phyloP scores from a whole-genome alignment of 208 protist species.

The Crithidia sp. region DNA sequence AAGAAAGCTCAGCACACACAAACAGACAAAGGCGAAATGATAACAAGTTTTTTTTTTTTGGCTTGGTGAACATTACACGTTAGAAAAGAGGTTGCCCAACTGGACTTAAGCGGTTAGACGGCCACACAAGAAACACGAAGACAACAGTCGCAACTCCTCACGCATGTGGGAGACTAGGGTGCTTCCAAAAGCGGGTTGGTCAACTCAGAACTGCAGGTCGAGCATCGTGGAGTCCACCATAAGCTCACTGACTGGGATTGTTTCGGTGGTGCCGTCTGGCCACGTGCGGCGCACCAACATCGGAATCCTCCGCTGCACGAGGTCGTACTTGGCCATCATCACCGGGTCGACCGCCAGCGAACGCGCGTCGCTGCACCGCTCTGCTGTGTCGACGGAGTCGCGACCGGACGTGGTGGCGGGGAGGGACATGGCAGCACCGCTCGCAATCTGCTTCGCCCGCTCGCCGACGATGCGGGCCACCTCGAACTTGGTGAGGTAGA shows the following conservation, averaged over 20 bases:
- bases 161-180: not conserved
- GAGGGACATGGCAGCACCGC: slow-evolving; percentile 52
- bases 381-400: slow-evolving; percentile 56
- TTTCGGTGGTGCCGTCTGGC: slow-evolving; percentile 78
- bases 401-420: slow-evolving; percentile 25
- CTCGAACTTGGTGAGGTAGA: slow-evolving; percentile 89
- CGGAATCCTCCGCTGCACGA: slow-evolving; percentile 70
- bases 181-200: not conserved
- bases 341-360: slow-evolving; percentile 81
- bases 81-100: no score
- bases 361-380: slow-evolving; percentile 73
- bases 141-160: no score
- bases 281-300: slow-evolving; percentile 89
- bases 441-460: slow-evolving; percentile 82
- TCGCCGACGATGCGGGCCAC: slow-evolving; percentile 81
- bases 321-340: slow-evolving; percentile 87
- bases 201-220: slow-evolving; percentile 55
- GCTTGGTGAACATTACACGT: no score
- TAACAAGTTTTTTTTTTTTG: no score
- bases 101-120: no score
- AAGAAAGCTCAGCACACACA: no score
- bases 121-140: not conserved
- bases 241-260: slow-evolving; percentile 82
- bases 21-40: no score
- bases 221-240: slow-evolving; percentile 72